Percentiles rank a stretch among this genome's conserved stretches.
phyloP scores from a whole-genome alignment of 192 early-diverging fungal genomes.

The Linnemannia elongata region DNA sequence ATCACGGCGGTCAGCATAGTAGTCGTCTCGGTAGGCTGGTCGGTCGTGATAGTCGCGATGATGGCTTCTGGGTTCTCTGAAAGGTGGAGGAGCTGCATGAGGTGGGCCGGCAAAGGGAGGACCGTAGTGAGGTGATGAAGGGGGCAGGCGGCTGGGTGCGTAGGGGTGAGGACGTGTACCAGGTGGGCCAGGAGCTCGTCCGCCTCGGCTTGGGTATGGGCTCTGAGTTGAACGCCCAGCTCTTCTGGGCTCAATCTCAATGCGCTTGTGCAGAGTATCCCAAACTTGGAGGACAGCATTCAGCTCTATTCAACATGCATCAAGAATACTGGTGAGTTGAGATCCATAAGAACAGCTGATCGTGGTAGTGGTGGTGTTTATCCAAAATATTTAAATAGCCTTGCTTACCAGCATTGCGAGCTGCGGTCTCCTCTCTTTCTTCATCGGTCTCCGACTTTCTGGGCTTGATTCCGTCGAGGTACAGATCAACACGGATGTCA shows the following conservation, averaged over 20 bases:
- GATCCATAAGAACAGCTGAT: not conserved
- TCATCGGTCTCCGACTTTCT: constrained; percentile 44
- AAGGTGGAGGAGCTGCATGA: constrained; percentile 39
- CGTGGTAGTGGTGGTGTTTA: not conserved
- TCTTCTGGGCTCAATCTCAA: constrained; percentile 40
- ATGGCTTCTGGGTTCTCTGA: constrained; percentile 41
- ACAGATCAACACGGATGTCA: constrained; percentile 50
- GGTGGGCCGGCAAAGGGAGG: constrained; percentile 49
- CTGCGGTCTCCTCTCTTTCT: constrained; percentile 22
- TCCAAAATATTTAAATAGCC: not conserved
- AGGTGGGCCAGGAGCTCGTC: constrained; percentile 27
- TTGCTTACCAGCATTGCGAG: constrained; percentile 30
- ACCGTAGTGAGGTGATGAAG: constrained; percentile 31
- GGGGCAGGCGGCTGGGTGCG: constrained; percentile 23
- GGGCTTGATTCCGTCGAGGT: constrained; percentile 47
- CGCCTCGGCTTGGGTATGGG: constrained; percentile 37
- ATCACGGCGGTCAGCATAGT: constrained; percentile 60
- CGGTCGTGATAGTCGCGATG: constrained; percentile 59
- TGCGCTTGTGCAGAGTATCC: constrained; percentile 43
- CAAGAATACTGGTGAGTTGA: not conserved
- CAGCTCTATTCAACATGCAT: constrained; percentile 22
- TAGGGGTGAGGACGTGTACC: constrained; percentile 44
- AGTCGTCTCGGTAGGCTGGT: constrained; percentile 56
- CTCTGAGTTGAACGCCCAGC: constrained; percentile 34
- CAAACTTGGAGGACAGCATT: constrained; percentile 34